Percentiles rank a stretch among this genome's conserved stretches.
Evolutionary conservation across 768 basidiomycete genomes (phyloP).

Genomic region (Gyrodon lividus): DNA sequence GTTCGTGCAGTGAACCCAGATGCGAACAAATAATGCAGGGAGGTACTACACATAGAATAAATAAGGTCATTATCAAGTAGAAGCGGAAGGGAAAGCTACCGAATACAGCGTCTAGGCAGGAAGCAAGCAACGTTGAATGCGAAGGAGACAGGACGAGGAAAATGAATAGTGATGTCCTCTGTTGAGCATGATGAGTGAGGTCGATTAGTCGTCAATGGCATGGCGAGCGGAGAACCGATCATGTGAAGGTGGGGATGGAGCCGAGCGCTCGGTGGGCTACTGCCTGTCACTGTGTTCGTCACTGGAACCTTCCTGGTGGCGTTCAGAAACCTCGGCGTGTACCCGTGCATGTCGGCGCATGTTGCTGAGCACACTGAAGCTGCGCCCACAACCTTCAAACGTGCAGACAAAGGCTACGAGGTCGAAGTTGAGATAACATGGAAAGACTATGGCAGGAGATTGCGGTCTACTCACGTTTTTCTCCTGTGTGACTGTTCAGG

Average conservation of each 20-base stretch:
- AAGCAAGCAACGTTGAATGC: conserved; percentile 6
- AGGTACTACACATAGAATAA: conserved; percentile 20
- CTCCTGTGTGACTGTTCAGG: conserved; percentile 80
- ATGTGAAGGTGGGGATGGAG: conserved; percentile 6
- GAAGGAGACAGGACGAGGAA: conserved; percentile 2
- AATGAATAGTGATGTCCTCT: conserved; percentile 4
- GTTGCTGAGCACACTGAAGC: conserved; percentile 85
- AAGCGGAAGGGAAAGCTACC: conserved; percentile 1
- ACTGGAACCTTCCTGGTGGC: conserved; percentile 40
- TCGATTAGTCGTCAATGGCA: conserved; percentile 6
- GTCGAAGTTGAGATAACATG: conserved; percentile 4
- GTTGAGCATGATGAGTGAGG: not conserved
- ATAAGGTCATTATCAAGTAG: conserved; percentile 7
- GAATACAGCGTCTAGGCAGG: conserved; percentile 17
- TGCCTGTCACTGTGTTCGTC: conserved; percentile 46
- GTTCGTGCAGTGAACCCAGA: conserved; percentile 5
- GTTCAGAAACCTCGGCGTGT: conserved; percentile 42
- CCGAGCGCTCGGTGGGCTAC: conserved; percentile 21
- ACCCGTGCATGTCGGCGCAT: conserved; percentile 85
- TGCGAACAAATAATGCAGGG: conserved; percentile 17
- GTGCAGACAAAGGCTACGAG: conserved; percentile 71
- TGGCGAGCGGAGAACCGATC: conserved; percentile 9
- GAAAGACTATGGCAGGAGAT: conserved; percentile 2
- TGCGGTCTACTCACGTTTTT: conserved; percentile 61
- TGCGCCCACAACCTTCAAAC: conserved; percentile 70